Conservation (phyloP, 305 asterid species). For the Fraxinus greggii region DNA sequence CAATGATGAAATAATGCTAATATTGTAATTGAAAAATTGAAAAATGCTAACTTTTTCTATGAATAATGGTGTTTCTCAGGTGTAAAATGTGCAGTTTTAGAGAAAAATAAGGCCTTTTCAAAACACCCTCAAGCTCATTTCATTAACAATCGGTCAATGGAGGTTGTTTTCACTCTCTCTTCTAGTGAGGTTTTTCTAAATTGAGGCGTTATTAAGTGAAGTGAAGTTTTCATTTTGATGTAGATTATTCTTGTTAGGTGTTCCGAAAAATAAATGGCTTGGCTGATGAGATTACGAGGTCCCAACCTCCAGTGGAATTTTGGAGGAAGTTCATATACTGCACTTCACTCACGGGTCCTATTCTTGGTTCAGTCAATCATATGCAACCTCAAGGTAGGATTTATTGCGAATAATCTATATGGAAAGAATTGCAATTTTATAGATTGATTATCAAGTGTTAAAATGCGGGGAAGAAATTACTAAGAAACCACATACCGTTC, state of each 20-base stretch:
- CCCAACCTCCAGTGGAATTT: conserved; percentile 83
- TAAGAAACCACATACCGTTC: neutral
- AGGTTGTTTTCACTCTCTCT: conserved; percentile 49
- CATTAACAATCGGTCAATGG: conserved; percentile 88
- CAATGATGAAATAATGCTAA: neutral
- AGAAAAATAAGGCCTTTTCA: conserved; percentile 64
- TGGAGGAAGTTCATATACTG: conserved; percentile 96
- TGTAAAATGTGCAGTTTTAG: conserved; percentile 72
- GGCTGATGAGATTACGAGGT: conserved; percentile 70
- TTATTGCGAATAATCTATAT: neutral
- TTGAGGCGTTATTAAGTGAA: conserved; percentile 18
- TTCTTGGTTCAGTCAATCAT: conserved; percentile 85
- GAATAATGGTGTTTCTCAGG: conserved; percentile 40
- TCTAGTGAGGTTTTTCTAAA: neutral
- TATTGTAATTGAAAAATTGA: neutral
- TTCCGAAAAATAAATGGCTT: conserved; percentile 76
- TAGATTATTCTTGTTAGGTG: conserved; percentile 52
- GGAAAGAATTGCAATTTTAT: neutral
- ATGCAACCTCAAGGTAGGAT: conserved; percentile 75
- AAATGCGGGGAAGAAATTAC: neutral
- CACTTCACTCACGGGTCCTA: conserved; percentile 74
- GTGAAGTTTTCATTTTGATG: conserved; percentile 34
- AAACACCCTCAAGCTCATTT: conserved; percentile 96
- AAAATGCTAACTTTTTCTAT: neutral
- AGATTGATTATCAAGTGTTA: neutral